Base-by-base conservation (phyloP, 2,329 filamentous ascomycete genomes). In the Colletotrichum sp. region DNA sequence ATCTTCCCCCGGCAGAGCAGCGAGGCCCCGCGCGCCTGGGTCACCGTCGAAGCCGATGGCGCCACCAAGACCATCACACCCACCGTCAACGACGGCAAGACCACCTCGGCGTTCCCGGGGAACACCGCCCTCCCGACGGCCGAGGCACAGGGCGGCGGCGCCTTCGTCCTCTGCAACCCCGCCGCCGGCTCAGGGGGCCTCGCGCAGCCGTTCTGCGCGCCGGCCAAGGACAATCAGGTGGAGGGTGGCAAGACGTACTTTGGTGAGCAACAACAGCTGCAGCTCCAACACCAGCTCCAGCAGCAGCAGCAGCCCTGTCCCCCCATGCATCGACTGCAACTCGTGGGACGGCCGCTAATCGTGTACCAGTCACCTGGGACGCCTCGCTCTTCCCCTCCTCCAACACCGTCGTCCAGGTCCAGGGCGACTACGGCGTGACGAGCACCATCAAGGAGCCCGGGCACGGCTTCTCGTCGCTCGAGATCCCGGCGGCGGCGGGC, bases 291-390 rank as follows among this genome's bases (percentile, higher is more conserved):
- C 18, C 39, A 66, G 43, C 43, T n/a, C n/a, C n/a, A 22, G 43
- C 43, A 48, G 43, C 39, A 13, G 13, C 34, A 48, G 43, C 43
- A 52, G 77, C 22, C 6, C 12, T 36, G 65, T 25, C 55, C 55
- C 32, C 55, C 27, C 25, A 30, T 61, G 18, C 18, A 36, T 18
- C 28, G 9, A 36, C 36, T 34, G 10, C 16, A 10, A n/a, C 16
- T 16, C n/a, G 12, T 48, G 8, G n/a, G 10, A 15, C 60, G 32
- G 10, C 34, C 16, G 18, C 69, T 78, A 56, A 77, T 66, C 58
- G 28, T 66, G 30, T 55, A 28, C 15, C 62, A 78, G 77, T 78
- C 61, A 77, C 77, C 12, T 78, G 77, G 77, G 77, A 78, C 55
- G 43, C 67, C 13, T 56, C 48, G n/a, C 56, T 78, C 39, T 78